Percentiles rank a stretch among this genome's conserved stretches.
Conservation (phyloP, 345 rosid species). For the Salix udensis region DNA sequence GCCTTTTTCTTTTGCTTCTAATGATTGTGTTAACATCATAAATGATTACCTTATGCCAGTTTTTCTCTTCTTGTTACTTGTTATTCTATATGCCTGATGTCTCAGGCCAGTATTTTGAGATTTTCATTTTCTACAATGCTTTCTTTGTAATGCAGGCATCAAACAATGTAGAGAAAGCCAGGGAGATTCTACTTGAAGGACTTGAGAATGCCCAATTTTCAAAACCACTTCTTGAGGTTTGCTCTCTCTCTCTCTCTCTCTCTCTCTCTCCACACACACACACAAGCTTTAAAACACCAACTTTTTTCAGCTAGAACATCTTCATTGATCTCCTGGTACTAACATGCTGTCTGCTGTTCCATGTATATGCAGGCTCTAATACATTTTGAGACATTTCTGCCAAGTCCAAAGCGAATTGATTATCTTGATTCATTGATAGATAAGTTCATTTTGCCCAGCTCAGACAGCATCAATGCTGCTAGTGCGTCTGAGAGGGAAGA, state of each 20-base stretch:
- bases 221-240: conserved; percentile 73
- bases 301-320: background rate
- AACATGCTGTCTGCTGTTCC: conserved; percentile 8
- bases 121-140: background rate
- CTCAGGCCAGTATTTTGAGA: background rate
- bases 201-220: conserved; percentile 74
- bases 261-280: too few species aligned
- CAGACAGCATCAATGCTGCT: conserved; percentile 45
- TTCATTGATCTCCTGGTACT: background rate
- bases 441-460: conserved; percentile 54
- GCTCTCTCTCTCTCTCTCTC: background rate
- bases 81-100: background rate
- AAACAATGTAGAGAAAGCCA: conserved; percentile 69
- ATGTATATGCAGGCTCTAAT: conserved; percentile 48
- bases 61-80: background rate
- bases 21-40: background rate
- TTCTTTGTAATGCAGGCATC: conserved; percentile 43
- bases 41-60: background rate
- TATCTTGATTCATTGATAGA: conserved; percentile 68
- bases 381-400: conserved; percentile 65
- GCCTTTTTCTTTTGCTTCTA: background rate
- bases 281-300: too few species aligned
- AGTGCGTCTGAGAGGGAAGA: conserved; percentile 78
- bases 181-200: conserved; percentile 63
- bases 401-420: conserved; percentile 65